These are phyloP conservation scores for Cutaneotrichosporon cutaneum DNA, from an alignment of 1,284 basidiomycete species.

Conservation along the genomic window DNA sequence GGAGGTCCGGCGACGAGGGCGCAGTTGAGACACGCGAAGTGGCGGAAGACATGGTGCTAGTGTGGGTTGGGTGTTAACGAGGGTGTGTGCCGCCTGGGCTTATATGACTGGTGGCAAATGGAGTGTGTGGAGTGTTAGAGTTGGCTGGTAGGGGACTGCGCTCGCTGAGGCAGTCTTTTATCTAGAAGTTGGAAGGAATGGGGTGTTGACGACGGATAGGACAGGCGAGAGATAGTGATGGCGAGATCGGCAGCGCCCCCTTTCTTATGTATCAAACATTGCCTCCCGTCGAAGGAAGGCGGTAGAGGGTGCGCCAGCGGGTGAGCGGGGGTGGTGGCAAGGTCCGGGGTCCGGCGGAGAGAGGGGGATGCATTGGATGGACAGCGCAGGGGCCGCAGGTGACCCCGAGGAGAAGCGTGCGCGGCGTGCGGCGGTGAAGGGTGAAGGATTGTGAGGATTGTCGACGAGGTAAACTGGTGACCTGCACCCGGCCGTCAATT, in stretches of 20 bases:
- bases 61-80: neutral
- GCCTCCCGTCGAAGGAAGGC: neutral
- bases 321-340: neutral
- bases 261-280: neutral
- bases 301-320: neutral
- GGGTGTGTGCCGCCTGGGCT: neutral
- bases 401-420: neutral
- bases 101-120: neutral
- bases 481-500: no score
- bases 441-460: neutral
- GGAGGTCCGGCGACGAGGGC: slow-evolving; percentile 33
- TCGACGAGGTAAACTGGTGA: neutral
- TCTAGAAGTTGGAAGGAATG: neutral
- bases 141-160: neutral
- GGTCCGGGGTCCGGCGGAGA: neutral
- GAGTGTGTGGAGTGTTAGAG: neutral
- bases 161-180: neutral
- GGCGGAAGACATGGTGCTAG: slow-evolving; percentile 3
- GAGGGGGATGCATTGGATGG: neutral
- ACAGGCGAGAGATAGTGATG: neutral
- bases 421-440: neutral
- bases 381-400: neutral
- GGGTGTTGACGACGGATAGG: neutral
- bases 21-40: slow-evolving; percentile 28
- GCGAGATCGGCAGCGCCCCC: neutral